Conservation (phyloP, 2,329 filamentous ascomycete species). For the Epichloe scottii region DNA sequence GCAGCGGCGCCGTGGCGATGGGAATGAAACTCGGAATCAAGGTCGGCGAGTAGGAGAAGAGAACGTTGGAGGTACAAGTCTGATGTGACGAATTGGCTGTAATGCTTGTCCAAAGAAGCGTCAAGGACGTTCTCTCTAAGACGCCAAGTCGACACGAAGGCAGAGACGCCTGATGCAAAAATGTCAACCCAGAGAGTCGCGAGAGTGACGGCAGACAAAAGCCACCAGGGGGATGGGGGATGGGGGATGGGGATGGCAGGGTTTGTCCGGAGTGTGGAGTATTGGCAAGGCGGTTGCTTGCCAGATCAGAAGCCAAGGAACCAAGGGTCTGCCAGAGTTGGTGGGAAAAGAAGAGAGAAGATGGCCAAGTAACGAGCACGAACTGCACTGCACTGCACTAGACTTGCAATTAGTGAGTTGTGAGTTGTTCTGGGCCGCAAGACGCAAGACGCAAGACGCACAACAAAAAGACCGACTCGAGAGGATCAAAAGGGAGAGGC, state of each 20-base stretch:
- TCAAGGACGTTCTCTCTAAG: background rate
- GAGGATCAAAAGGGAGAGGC: background rate
- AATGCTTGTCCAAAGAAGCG: background rate
- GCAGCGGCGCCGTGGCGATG: constrained; percentile 5
- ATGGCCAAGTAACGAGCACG: background rate
- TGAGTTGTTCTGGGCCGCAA: background rate
- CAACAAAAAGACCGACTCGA: background rate
- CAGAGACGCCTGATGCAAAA: background rate
- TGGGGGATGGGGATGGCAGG: background rate
- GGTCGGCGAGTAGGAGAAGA: background rate
- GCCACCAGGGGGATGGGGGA: background rate
- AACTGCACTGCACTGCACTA: too few species aligned
- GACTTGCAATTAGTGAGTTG: background rate
- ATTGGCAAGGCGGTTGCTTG: background rate
- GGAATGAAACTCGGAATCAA: background rate
- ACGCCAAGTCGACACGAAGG: background rate
- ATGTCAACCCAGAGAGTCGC: background rate
- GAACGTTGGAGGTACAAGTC: background rate
- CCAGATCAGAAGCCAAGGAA: background rate
- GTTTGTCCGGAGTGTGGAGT: background rate
- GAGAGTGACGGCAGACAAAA: background rate
- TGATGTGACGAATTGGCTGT: background rate
- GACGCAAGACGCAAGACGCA: background rate
- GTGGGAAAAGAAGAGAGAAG: background rate
- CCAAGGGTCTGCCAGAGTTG: background rate